Evolutionary conservation across 1,284 basidiomycete species (phyloP), one percentile per base, ranked within the genome.

Genomic region (Phylloporus gajari): DNA sequence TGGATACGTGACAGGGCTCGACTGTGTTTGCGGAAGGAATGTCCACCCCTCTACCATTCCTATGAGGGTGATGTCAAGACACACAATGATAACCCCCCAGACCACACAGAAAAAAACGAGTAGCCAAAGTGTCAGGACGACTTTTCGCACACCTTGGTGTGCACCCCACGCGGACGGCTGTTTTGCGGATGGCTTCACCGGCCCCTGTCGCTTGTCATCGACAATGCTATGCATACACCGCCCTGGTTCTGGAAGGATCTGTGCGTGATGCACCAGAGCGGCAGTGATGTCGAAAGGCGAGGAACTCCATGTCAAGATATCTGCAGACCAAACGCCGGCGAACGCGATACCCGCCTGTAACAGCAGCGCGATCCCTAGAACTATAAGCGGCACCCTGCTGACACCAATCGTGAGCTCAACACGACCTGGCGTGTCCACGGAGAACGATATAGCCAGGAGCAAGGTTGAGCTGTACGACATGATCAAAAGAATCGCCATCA

Each of bases 201-300:
- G 78, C 8, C 70, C 75, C 6, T 58, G 63, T 40, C 48, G 35
- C 15, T 44, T 56, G 6, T 21, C 38, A 38, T 75, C 71, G 25
- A 58, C 68, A 13, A 81, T 74, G 38, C 74, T 67, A 35, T 48
- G 68, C 81, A 81, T 82, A 38, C 82, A 78, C 15, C 61, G 73
- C 4, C 72, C 74, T 4, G 62, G 40, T 30, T 72, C 70, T 2
- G 70, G 75, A 15, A 74, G 1, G 61, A 81, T 75, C 17, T 79
- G 77, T 3, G 74, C 67, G 17, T 83, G 73, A 44, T 81, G 78
- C 9, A 83, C 74, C 51, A 81, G 74, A 8, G 80, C 82, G 3
- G 80, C 78, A 9, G 82, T 79, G 3, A 81, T 80, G 25, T 81
- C 80, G n/a, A 81, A 79, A 35, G 81, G 74, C 2, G 81, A 83